Percentiles rank a stretch among this genome's conserved stretches.
phyloP scores from a whole-genome alignment of 129 eudicot species.

The Saposhnikovia divaricata region DNA sequence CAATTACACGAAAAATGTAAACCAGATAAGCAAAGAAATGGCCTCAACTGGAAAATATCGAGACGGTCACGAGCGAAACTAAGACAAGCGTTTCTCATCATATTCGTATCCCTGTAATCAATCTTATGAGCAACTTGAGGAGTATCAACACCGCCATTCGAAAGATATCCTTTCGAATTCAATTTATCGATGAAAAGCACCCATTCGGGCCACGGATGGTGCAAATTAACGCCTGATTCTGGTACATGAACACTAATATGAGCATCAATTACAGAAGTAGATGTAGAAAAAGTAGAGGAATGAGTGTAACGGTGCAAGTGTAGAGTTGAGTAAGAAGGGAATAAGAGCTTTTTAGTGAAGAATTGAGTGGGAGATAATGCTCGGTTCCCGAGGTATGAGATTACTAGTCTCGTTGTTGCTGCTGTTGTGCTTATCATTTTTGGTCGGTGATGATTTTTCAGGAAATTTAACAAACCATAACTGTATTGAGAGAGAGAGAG shows the following conservation, averaged over 20 bases:
- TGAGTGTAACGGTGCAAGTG: constrained; percentile 41
- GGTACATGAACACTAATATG: background rate
- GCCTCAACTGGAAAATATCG: constrained; percentile 54
- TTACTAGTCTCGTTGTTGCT: constrained; percentile 14
- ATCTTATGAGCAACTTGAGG: constrained; percentile 19
- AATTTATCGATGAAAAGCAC: constrained; percentile 64
- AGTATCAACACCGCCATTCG: constrained; percentile 12
- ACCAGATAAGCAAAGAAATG: background rate
- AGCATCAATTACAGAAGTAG: constrained; percentile 25
- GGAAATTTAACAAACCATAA: background rate
- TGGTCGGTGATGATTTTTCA: background rate
- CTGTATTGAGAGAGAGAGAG: background rate
- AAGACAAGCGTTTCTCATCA: constrained; percentile 71
- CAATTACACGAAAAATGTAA: background rate
- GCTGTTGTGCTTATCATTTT: constrained; percentile 20
- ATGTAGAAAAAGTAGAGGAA: constrained; percentile 23
- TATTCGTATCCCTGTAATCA: constrained; percentile 43
- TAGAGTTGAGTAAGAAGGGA: constrained; percentile 25
- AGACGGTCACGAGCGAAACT: constrained; percentile 88
- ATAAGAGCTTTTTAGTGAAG: constrained; percentile 7
- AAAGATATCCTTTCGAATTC: constrained; percentile 68
- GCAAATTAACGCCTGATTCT: constrained; percentile 6
- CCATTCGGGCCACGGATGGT: constrained; percentile 98
- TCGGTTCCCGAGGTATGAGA: constrained; percentile 32
- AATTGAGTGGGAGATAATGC: constrained; percentile 23